Evolutionary conservation across 2,329 filamentous ascomycete genomes (phyloP).

Genomic region (Nakataea oryzae): DNA sequence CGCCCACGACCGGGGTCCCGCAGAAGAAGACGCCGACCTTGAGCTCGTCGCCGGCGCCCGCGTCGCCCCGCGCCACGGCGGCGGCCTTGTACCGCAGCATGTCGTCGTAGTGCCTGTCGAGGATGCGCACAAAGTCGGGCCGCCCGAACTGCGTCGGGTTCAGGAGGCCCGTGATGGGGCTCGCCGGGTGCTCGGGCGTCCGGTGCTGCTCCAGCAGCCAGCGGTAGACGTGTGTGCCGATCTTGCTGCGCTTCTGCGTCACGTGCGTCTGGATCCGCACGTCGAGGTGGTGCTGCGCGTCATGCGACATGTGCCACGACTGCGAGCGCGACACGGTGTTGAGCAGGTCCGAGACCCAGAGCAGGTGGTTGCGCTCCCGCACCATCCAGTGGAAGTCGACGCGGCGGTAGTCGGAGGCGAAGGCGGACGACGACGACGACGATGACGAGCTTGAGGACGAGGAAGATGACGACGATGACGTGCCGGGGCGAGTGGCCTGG

Average conservation of each 20-base stretch:
- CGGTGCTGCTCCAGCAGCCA: conserved; percentile 47
- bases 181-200: conserved; percentile 37
- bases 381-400: conserved; percentile 53
- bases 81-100: conserved; percentile 24
- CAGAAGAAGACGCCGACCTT: conserved; percentile 48
- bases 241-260: conserved; percentile 40
- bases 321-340: conserved; percentile 33
- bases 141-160: conserved; percentile 78
- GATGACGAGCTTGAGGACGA: neutral
- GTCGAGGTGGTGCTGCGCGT: conserved; percentile 29
- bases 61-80: neutral
- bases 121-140: conserved; percentile 57
- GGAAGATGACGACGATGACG: neutral
- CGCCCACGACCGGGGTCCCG: conserved; percentile 42
- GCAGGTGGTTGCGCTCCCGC: conserved; percentile 41
- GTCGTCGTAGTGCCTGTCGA: conserved; percentile 43
- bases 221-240: conserved; percentile 43
- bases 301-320: conserved; percentile 24
- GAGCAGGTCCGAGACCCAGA: conserved; percentile 47
- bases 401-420: conserved; percentile 30
- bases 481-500: neutral
- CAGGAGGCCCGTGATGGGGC: conserved; percentile 65
- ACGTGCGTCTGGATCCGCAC: conserved; percentile 46
- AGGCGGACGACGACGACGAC: conserved; percentile 7
- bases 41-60: conserved; percentile 20